A percentile compares a stretch with the other conserved stretches of the same genome.
Evolutionary conservation across 2,329 filamentous ascomycete species (phyloP).

Genomic region (Nothopassalora personata): DNA sequence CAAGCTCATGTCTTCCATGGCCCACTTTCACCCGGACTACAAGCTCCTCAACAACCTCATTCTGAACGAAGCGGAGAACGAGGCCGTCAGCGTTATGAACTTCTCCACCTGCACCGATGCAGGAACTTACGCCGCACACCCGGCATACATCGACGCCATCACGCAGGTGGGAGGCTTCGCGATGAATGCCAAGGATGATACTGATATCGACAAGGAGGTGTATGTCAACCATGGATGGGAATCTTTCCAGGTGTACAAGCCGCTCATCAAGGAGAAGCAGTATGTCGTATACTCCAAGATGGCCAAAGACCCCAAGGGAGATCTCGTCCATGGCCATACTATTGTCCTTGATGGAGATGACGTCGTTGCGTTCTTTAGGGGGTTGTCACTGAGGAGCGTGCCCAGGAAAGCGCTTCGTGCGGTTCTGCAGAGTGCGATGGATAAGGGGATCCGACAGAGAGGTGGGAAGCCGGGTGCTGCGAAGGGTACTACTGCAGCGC

Average conservation of each 20-base stretch:
- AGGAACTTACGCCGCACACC: conserved; percentile 5
- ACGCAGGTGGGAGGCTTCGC: conserved; percentile 28
- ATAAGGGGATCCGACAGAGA: background rate
- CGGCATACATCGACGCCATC: conserved; percentile 35
- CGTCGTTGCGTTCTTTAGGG: conserved; percentile 7
- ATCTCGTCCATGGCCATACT: conserved; percentile 4
- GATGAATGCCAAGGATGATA: conserved; percentile 22
- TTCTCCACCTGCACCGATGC: background rate
- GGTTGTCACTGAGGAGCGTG: background rate
- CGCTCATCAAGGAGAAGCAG: background rate
- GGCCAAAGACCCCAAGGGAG: background rate
- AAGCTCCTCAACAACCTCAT: background rate
- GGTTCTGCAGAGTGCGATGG: background rate
- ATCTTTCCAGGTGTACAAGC: conserved; percentile 13
- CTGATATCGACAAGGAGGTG: conserved; percentile 28
- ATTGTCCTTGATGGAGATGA: conserved; percentile 4
- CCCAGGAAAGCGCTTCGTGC: background rate
- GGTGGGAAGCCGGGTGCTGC: background rate
- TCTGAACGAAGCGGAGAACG: background rate
- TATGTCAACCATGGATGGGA: conserved; percentile 35
- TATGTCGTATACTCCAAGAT: conserved; percentile 7
- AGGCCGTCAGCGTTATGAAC: background rate
- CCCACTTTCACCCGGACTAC: conserved; percentile 8
- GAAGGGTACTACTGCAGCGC: background rate
- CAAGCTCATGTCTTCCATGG: conserved; percentile 7